A percentile compares a stretch with the other conserved stretches of the same genome.
Conservation (phyloP, 768 basidiomycete genomes). For the Boletus eberwhitei region DNA sequence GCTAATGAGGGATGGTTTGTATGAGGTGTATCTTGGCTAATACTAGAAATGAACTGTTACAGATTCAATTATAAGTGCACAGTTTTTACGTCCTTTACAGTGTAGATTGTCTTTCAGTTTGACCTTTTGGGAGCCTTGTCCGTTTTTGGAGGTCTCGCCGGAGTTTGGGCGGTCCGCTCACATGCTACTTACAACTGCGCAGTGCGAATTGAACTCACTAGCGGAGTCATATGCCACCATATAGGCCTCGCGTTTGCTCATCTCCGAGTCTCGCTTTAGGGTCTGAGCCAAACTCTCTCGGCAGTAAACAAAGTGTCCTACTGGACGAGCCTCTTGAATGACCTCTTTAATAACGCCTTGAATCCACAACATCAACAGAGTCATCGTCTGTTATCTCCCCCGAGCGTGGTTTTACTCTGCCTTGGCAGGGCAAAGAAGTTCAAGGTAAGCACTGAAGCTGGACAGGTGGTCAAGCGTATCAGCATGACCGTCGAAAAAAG, state of each 20-base stretch:
- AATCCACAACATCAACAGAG: not conserved
- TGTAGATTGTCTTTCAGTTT: not conserved
- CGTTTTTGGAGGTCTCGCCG: slow-evolving; percentile 6
- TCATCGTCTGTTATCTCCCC: not conserved
- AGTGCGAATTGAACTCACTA: too few species aligned
- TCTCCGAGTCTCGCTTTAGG: not conserved
- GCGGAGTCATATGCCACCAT: too few species aligned
- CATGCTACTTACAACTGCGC: too few species aligned
- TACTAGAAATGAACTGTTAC: not conserved
- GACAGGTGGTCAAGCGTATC: slow-evolving; percentile 5
- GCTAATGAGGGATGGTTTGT: not conserved
- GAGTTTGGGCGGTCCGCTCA: not conserved
- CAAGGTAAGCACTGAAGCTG: not conserved
- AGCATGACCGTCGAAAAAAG: slow-evolving; percentile 1
- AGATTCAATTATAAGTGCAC: not conserved
- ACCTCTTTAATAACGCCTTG: not conserved
- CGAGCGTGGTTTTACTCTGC: not conserved
- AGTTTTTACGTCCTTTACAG: not conserved
- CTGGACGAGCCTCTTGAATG: not conserved
- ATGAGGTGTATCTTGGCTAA: too few species aligned
- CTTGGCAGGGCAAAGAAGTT: not conserved
- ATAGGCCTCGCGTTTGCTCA: not conserved
- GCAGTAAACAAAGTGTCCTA: not conserved
- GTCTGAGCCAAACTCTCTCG: not conserved
- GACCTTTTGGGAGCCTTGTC: not conserved